These are phyloP conservation scores for Candida anglica DNA, from an alignment of 805 yeast species.

Conservation along the genomic window DNA sequence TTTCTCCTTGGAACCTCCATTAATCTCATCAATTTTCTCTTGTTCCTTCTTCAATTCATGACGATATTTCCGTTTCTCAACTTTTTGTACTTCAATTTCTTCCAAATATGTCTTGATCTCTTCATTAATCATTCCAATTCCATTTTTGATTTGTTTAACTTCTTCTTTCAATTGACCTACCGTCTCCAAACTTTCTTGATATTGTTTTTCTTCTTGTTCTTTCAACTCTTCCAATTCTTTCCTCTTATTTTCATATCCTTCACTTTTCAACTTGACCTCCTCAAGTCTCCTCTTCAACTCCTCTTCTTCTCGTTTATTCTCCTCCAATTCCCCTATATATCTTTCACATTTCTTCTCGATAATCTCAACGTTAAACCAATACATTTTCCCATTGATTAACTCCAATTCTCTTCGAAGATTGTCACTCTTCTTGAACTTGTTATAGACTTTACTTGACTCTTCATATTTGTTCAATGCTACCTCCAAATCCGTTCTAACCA, in stretches of 20 bases:
- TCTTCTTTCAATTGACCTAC: slow-evolving; percentile 6
- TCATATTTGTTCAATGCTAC: slow-evolving; percentile 24
- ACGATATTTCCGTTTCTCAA: slow-evolving; percentile 17
- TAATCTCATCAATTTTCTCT: slow-evolving; percentile 32
- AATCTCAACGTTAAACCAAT: slow-evolving; percentile 37
- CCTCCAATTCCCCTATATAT: slow-evolving; percentile 5
- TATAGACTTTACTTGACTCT: slow-evolving; percentile 25
- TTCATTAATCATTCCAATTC: slow-evolving; percentile 13
- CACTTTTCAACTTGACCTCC: slow-evolving; percentile 15
- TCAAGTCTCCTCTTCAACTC: slow-evolving; percentile 15
- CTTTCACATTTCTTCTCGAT: slow-evolving; percentile 21
- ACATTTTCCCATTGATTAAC: slow-evolving; percentile 36
- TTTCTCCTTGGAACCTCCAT: slow-evolving; percentile 42
- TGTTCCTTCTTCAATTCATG: slow-evolving; percentile 29
- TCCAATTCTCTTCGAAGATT: slow-evolving; percentile 27
- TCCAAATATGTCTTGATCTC: slow-evolving; percentile 14
- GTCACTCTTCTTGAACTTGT: slow-evolving; percentile 31
- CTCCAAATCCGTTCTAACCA: slow-evolving; percentile 20
- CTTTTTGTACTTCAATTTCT: slow-evolving; percentile 15
- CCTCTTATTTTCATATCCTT: slow-evolving; percentile 10
- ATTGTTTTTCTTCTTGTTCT: slow-evolving; percentile 14
- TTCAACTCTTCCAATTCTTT: slow-evolving; percentile 12
- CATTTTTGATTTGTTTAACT: slow-evolving; percentile 9
- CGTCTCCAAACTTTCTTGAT: slow-evolving; percentile 8
- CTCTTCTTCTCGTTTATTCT: slow-evolving; percentile 7